These are phyloP conservation scores for Mycosarcoma mackinlayi DNA, from an alignment of 1,284 basidiomycete species.

Conservation along the genomic window DNA sequence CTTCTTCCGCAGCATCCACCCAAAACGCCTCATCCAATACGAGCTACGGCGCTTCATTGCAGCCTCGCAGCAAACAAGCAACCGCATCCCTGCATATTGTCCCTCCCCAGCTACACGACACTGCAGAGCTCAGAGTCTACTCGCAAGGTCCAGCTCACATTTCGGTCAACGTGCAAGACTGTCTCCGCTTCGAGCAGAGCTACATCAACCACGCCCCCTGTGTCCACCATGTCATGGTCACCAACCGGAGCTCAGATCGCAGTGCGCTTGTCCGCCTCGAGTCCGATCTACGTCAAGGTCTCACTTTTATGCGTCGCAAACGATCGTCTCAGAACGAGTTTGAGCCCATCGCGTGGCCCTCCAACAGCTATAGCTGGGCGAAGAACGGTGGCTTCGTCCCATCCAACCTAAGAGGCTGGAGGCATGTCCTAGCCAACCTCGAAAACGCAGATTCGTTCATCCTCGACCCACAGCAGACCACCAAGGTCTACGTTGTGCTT, in stretches of 20 bases:
- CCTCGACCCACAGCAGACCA: constrained; percentile 48
- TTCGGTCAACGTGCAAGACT: constrained; percentile 36
- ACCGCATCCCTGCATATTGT: constrained; percentile 24
- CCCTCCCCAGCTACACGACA: constrained; percentile 34
- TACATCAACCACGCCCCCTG: constrained; percentile 63
- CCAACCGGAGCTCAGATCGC: constrained; percentile 38
- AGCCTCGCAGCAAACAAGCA: constrained; percentile 13
- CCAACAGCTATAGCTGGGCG: constrained; percentile 62
- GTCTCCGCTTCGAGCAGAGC: constrained; percentile 47
- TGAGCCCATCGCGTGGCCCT: constrained; percentile 50
- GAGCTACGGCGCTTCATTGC: constrained; percentile 29
- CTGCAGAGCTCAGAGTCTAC: constrained; percentile 23
- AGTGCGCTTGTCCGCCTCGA: constrained; percentile 55
- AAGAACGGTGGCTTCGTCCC: constrained; percentile 57
- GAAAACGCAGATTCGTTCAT: constrained; percentile 56
- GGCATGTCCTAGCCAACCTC: constrained; percentile 62
- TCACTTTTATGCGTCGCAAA: constrained; percentile 58
- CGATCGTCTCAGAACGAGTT: constrained; percentile 43
- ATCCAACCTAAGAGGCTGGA: constrained; percentile 56
- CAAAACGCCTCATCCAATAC: constrained; percentile 41
- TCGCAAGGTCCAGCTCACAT: constrained; percentile 36
- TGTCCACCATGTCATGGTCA: constrained; percentile 45
- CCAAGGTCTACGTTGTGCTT: constrained; percentile 57
- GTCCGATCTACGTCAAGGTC: constrained; percentile 49
- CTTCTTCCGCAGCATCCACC: constrained; percentile 38